Evolutionary conservation across 805 yeast species (phyloP).

Genomic region (Jamesozyma hellenica): DNA sequence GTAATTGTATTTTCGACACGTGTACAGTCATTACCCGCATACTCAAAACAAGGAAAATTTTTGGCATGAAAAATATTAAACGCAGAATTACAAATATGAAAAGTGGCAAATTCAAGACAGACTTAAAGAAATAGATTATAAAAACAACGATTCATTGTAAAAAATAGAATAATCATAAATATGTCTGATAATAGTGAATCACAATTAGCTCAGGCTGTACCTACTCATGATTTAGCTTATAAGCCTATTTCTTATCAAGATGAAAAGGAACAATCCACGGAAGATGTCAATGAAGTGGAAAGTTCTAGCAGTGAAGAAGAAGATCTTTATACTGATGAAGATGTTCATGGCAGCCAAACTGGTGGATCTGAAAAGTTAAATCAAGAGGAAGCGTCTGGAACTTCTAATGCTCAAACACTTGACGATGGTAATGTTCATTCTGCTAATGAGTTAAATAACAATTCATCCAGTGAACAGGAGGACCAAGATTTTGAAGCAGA

Average conservation of each 20-base stretch:
- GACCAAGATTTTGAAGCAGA: background rate
- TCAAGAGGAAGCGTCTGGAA: too few species aligned
- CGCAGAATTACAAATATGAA: too few species aligned
- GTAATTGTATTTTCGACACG: too few species aligned
- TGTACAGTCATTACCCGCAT: background rate
- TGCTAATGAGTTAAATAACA: background rate
- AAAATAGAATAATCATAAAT: too few species aligned
- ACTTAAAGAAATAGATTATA: too few species aligned
- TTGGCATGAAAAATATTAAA: background rate
- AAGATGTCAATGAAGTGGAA: conserved; percentile 2
- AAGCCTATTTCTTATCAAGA: background rate
- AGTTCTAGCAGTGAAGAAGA: conserved; percentile 1
- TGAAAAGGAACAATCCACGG: background rate
- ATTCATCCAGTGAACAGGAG: background rate
- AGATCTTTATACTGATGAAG: background rate
- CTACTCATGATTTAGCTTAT: background rate
- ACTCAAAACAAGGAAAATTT: background rate
- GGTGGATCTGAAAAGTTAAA: too few species aligned
- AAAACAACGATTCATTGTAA: too few species aligned
- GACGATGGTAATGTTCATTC: background rate
- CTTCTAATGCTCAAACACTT: too few species aligned
- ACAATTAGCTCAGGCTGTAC: background rate
- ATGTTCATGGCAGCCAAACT: background rate
- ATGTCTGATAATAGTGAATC: background rate
- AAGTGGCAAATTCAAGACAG: background rate